Percentiles rank a stretch among this genome's conserved stretches.
These are phyloP conservation scores for Gynochthodes officinalis DNA, from an alignment of 257 asterid genomes.

Conservation along the genomic window DNA sequence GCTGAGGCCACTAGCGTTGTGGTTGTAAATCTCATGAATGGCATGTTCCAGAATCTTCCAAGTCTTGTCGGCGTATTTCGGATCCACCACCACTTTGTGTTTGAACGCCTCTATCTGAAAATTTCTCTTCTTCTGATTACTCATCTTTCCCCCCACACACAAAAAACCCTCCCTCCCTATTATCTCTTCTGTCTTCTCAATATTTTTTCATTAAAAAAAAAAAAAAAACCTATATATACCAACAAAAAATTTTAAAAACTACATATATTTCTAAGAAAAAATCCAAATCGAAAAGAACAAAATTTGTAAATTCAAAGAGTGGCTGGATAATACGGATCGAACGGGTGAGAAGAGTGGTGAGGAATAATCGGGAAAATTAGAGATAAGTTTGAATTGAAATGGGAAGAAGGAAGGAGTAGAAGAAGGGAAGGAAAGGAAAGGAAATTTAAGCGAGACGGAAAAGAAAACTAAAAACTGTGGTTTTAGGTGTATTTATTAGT, in stretches of 20 bases:
- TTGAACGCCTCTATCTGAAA: constrained; percentile 86
- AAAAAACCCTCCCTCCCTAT: neutral
- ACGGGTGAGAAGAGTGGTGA: constrained; percentile 7
- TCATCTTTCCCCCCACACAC: constrained; percentile 33
- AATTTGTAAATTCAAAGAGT: neutral
- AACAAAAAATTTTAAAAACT: neutral
- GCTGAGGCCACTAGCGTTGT: constrained; percentile 85
- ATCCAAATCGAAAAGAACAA: constrained; percentile 11
- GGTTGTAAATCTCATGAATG: constrained; percentile 79
- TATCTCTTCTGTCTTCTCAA: neutral
- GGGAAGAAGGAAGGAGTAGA: neutral
- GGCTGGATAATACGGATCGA: constrained; percentile 10
- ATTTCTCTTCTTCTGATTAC: constrained; percentile 68
- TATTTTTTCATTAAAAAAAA: too few relatives aligned
- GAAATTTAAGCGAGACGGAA: constrained; percentile 2
- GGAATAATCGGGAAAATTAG: neutral
- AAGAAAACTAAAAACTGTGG: neutral
- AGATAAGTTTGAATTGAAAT: neutral
- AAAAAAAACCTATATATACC: neutral
- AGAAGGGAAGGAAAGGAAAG: too few relatives aligned
- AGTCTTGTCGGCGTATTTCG: constrained; percentile 86
- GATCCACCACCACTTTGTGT: constrained; percentile 90
- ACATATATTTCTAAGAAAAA: neutral
- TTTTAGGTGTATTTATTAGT: neutral
- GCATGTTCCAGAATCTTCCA: constrained; percentile 92